Percentiles rank a stretch among this genome's conserved stretches.
These are phyloP conservation scores for Baeospora myosura DNA, from an alignment of 1,284 basidiomycete species.

Conservation along the genomic window DNA sequence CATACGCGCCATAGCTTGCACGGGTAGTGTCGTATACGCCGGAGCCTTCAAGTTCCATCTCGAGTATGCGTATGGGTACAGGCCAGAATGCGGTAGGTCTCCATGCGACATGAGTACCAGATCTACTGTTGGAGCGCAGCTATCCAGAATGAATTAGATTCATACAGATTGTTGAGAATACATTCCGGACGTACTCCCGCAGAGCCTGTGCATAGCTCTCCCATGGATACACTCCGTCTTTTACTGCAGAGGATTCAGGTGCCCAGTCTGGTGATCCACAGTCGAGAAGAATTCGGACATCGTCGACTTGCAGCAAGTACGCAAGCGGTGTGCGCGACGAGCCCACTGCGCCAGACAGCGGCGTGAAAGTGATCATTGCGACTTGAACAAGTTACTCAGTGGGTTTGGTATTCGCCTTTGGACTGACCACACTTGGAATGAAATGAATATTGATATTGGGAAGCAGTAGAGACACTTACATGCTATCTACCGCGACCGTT, in stretches of 20 bases:
- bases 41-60: constrained; percentile 86
- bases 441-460: too few species aligned
- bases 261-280: constrained; percentile 88
- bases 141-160: constrained; percentile 23
- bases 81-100: constrained; percentile 79
- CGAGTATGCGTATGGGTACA: constrained; percentile 88
- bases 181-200: constrained; percentile 45
- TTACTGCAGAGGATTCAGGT: constrained; percentile 44
- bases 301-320: constrained; percentile 92
- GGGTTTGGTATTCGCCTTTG: too few species aligned
- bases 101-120: constrained; percentile 92
- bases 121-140: constrained; percentile 69
- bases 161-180: constrained; percentile 7
- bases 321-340: constrained; percentile 63
- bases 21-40: constrained; percentile 93
- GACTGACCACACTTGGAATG: too few species aligned
- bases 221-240: constrained; percentile 39
- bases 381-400: too few species aligned
- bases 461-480: too few species aligned
- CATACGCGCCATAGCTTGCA: constrained; percentile 93
- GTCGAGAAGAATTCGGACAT: constrained; percentile 89
- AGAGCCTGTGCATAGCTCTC: constrained; percentile 59
- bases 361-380: constrained; percentile 97
- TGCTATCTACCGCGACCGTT: too few species aligned
- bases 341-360: constrained; percentile 75